A percentile compares a stretch with the other conserved stretches of the same genome.
Evolutionary conservation across 169 alveolate species (phyloP).

Genomic region (Pseudocohnilembus persalinus): DNA sequence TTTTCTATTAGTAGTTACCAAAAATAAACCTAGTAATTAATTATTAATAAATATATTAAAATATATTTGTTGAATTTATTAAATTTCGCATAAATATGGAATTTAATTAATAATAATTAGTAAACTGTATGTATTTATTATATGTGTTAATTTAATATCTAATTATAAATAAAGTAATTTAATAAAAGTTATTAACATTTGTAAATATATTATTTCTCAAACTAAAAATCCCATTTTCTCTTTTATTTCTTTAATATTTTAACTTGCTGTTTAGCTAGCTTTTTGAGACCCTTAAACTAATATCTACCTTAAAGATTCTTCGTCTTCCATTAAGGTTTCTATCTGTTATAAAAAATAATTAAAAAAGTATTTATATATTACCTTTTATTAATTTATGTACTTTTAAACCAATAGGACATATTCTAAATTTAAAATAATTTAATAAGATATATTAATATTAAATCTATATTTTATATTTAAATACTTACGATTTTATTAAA

Average conservation of each 20-base stretch:
- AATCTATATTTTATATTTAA: background rate
- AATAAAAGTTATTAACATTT: too few species aligned
- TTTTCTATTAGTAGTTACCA: too few species aligned
- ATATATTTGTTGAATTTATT: too few species aligned
- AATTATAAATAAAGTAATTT: background rate
- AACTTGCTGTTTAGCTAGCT: background rate
- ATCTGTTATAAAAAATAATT: background rate
- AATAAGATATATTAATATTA: slow-evolving; percentile 20
- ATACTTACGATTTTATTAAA: slow-evolving; percentile 18
- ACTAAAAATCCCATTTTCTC: background rate
- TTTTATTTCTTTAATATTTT: background rate
- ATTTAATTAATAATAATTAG: too few species aligned
- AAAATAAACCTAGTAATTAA: too few species aligned
- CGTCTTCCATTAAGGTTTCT: background rate
- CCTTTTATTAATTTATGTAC: background rate
- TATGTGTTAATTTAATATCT: too few species aligned
- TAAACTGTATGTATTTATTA: too few species aligned
- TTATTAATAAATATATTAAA: too few species aligned
- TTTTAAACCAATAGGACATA: slow-evolving; percentile 30
- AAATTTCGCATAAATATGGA: too few species aligned
- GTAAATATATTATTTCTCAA: background rate
- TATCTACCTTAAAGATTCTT: background rate
- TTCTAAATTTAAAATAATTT: too few species aligned
- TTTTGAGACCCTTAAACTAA: background rate
- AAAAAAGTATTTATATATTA: too few species aligned